phyloP scores from a whole-genome alignment of 2,329 filamentous ascomycete genomes.

The Xylariaceae sp. region DNA sequence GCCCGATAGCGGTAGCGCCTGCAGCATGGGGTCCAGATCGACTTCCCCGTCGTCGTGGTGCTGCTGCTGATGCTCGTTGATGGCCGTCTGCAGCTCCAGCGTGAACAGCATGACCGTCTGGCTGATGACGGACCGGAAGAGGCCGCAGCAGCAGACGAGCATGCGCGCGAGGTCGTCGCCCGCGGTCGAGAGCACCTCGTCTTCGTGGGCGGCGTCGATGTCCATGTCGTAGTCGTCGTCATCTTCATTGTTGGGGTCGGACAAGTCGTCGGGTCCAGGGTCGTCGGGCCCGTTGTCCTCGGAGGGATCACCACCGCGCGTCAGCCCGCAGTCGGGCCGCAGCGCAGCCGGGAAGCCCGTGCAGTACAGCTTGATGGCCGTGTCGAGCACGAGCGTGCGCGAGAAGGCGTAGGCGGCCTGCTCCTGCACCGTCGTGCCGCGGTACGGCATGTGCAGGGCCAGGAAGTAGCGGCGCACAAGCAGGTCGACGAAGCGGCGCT shows the following conservation, averaged over 20 bases:
- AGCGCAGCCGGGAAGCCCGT: conserved; percentile 24
- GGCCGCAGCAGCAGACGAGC: conserved; percentile 29
- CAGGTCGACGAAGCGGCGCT: conserved; percentile 39
- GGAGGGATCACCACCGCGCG: conserved; percentile 5
- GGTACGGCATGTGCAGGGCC: conserved; percentile 48
- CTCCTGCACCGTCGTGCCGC: conserved; percentile 30
- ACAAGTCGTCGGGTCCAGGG: neutral
- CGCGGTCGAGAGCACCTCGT: conserved; percentile 6
- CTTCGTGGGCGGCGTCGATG: conserved; percentile 1
- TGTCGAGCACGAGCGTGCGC: conserved; percentile 39
- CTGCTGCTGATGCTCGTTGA: conserved; percentile 36
- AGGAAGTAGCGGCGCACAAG: conserved; percentile 47
- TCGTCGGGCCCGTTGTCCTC: too few relatives aligned
- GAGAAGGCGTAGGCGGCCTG: conserved; percentile 41
- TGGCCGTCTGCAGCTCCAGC: conserved; percentile 32
- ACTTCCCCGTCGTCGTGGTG: conserved; percentile 33
- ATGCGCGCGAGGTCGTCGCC: conserved; percentile 31
- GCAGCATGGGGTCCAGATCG: too few relatives aligned
- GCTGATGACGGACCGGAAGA: conserved; percentile 29
- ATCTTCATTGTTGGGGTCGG: neutral
- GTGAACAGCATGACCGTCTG: conserved; percentile 30
- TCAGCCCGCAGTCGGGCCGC: too few relatives aligned
- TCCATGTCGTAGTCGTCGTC: neutral
- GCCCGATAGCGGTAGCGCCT: too few relatives aligned
- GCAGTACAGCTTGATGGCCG: conserved; percentile 38